These are phyloP conservation scores for Kazachstania africana DNA, from an alignment of 805 yeast genomes.

Conservation along the genomic window DNA sequence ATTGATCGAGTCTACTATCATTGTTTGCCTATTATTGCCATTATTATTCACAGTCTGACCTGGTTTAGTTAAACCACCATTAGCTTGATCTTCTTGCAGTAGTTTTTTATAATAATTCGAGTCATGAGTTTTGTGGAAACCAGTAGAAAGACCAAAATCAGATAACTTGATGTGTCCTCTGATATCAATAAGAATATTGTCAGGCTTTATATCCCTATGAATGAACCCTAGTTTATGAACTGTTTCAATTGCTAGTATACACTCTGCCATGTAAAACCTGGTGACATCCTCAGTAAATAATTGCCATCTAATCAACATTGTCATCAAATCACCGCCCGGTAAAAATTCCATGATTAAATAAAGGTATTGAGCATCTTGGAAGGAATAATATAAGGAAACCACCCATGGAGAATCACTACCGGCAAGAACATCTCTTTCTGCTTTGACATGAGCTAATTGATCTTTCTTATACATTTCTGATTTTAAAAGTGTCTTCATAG, in stretches of 20 bases:
- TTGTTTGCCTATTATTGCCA: conserved; percentile 58
- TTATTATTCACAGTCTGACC: conserved; percentile 56
- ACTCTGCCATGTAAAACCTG: conserved; percentile 89
- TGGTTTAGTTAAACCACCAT: conserved; percentile 27
- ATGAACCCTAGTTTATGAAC: conserved; percentile 87
- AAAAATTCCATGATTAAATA: conserved; percentile 91
- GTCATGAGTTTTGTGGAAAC: conserved; percentile 90
- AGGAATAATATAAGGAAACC: conserved; percentile 67
- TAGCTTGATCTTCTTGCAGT: conserved; percentile 48
- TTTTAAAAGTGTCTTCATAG: conserved; percentile 86
- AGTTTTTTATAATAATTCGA: conserved; percentile 74
- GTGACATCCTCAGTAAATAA: conserved; percentile 88
- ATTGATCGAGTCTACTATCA: conserved; percentile 89
- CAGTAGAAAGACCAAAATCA: conserved; percentile 82
- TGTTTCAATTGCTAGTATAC: conserved; percentile 90
- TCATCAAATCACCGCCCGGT: conserved; percentile 86
- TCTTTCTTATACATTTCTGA: conserved; percentile 92
- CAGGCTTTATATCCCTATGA: conserved; percentile 96
- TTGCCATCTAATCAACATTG: conserved; percentile 91
- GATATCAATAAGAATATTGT: conserved; percentile 80
- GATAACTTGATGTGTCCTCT: conserved; percentile 72
- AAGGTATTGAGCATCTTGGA: conserved; percentile 66
- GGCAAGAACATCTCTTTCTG: conserved; percentile 91
- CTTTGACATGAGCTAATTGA: conserved; percentile 89
- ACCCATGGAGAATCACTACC: conserved; percentile 86